Base-by-base conservation (phyloP, 106 monocot species). In the Hemerocallis citrina region DNA sequence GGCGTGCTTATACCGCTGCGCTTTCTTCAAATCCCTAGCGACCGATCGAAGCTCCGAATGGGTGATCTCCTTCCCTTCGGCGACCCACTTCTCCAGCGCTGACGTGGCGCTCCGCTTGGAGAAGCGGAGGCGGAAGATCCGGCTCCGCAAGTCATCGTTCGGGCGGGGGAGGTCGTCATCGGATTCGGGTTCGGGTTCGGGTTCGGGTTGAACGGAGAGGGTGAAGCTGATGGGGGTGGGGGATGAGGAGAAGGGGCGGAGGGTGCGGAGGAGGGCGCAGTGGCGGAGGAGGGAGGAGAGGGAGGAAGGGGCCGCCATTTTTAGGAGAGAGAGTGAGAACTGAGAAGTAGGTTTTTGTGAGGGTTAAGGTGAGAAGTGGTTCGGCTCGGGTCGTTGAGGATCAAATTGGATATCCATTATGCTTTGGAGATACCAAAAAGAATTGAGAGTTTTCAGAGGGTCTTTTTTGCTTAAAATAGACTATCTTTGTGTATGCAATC, bases 1-100 rank as follows among this genome's bases (percentile, higher is more conserved):
- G 12, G 95, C 95, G 47, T 96, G 86, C 71, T 96, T 81, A 61
- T 84, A 96, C 24, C 95, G 77, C 63, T 79, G 63, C 14, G 81
- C 70, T 30, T 69, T 66, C 34, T 51, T 67, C 7, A 96, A 78
- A 31, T 69, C 80, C 52, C 21, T 52, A 25, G 84, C 47, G 45
- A 87, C 79, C 25, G 45, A 29, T 4, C 86, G 90, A 36, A 96
- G 81, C 68, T 87, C 81, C 42, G 71, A 25, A 17, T 68, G 70
- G 30, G 80, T 64, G 25, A 87, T 78, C 57, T 52, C 47, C 29
- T 80, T 58, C 20, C 84, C 86, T 31, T 77, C 83, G 13, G 50
- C 63, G 6, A 75, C 74, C 90, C 95, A 96, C 39, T 59, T 76
- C 12, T 96, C 78, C 13, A 90, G 52, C 7, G 71, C 84, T 0